These are phyloP conservation scores for Ceriops tagal DNA, from an alignment of 345 rosid species.

Conservation along the genomic window DNA sequence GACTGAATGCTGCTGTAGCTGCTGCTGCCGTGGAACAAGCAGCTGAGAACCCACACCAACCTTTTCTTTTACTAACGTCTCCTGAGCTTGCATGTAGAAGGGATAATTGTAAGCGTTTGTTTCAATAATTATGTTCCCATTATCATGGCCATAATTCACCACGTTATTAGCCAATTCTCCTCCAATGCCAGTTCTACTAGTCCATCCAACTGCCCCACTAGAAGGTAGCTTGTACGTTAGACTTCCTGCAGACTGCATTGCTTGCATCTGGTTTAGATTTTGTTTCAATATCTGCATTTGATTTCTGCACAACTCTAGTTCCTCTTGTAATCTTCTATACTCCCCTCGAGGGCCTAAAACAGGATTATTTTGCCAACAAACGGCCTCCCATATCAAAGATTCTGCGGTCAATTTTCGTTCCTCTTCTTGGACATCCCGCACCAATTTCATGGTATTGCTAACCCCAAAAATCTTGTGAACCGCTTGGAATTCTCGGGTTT, in stretches of 20 bases:
- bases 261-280: slow-evolving; percentile 10
- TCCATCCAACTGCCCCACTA: slow-evolving; percentile 6
- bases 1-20: slow-evolving; percentile 1
- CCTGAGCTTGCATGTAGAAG: slow-evolving; percentile 18
- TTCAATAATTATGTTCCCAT: slow-evolving; percentile 18
- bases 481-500: slow-evolving; percentile 41
- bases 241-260: slow-evolving; percentile 7
- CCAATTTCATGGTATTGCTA: slow-evolving; percentile 51
- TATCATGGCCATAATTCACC: slow-evolving; percentile 3
- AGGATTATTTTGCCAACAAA: slow-evolving; percentile 59
- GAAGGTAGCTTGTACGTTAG: background rate
- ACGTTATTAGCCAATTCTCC: slow-evolving; percentile 2
- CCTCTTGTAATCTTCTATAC: slow-evolving; percentile 46
- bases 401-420: slow-evolving; percentile 48
- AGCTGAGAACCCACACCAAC: slow-evolving; percentile 13
- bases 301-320: slow-evolving; percentile 45
- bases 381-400: slow-evolving; percentile 81
- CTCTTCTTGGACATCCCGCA: slow-evolving; percentile 37
- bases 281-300: slow-evolving; percentile 11
- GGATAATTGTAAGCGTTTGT: slow-evolving; percentile 23
- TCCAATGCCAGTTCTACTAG: background rate
- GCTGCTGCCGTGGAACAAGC: slow-evolving; percentile 11
- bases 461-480: slow-evolving; percentile 56
- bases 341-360: slow-evolving; percentile 62
- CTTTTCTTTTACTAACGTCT: slow-evolving; percentile 21